Base-by-base conservation (phyloP, 768 basidiomycete species). In the Fibroporia radiculosa region DNA sequence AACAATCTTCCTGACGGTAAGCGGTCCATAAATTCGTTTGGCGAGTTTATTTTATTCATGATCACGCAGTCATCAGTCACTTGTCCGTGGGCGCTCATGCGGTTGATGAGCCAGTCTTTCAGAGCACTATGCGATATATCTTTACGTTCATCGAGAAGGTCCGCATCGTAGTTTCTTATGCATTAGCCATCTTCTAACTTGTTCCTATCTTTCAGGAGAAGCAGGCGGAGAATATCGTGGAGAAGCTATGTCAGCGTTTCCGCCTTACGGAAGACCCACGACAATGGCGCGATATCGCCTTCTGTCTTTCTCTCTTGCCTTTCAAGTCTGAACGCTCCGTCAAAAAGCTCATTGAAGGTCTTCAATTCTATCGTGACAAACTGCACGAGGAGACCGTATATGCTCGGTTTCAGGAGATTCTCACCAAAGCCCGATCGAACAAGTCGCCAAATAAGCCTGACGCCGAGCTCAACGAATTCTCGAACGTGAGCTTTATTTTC, bases 101-200 rank as follows among this genome's bases (percentile, higher is more conserved):
- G 0, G 89, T 98, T 4, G 88, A 92, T 25, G 96, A 99, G 61
- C 82, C 91, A 22, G 77, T 70, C 3, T 99, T 98, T 75, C 82
- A 95, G 56, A 83, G 79, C 55, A 97, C 90, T 13, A 84, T 99
- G 76, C 78, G 75, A 50, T 97, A 93, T 59, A 97, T 99, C 50
- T 98, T 99, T 66, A 75, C 78, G 1, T 99, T 93, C 62, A 92
- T 99, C 53, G 95, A 98, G 63, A 98, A 99, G 77, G 93, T 82
- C 1, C 11, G 74, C 51, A 14, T 42, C n/a, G n/a, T n/a, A n/a
- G n/a, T n/a, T n/a, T n/a, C n/a, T n/a, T n/a, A n/a, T n/a, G n/a
- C 35, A 39, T 4, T 10, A n/a, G 3, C 4, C 2, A 16, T 31
- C 12, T 19, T 11, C 7, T n/a, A 10, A n/a, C n/a, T n/a, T n/a